phyloP scores from a whole-genome alignment of 2,329 filamentous ascomycete genomes.

The Paecilomyces formosus region DNA sequence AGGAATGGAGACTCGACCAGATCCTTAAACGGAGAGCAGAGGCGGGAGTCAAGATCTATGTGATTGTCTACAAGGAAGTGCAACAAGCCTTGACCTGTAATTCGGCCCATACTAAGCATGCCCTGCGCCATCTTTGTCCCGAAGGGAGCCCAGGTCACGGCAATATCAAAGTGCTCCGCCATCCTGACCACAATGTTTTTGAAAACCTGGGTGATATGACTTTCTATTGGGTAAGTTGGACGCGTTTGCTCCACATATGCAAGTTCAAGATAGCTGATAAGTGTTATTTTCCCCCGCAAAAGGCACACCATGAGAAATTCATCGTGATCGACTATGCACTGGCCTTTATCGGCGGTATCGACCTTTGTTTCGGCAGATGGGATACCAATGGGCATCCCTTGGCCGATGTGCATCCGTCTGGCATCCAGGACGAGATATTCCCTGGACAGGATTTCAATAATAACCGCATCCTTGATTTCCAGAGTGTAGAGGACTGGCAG shows the following conservation, averaged over 20 bases:
- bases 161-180: slow-evolving; percentile 82
- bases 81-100: slow-evolving; percentile 81
- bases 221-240: slow-evolving; percentile 64
- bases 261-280: background rate
- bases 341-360: slow-evolving; percentile 89
- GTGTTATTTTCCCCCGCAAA: slow-evolving; percentile 17
- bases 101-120: slow-evolving; percentile 85
- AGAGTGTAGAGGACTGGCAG: slow-evolving; percentile 86
- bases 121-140: slow-evolving; percentile 69
- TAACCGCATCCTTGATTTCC: slow-evolving; percentile 91
- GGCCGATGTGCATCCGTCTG: slow-evolving; percentile 79
- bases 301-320: slow-evolving; percentile 94
- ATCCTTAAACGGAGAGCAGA: slow-evolving; percentile 83
- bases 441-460: slow-evolving; percentile 98
- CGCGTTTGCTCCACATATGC: background rate
- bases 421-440: slow-evolving; percentile 76
- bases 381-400: slow-evolving; percentile 79
- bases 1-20: slow-evolving; percentile 81
- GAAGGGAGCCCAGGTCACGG: slow-evolving; percentile 73
- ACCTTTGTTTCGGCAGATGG: slow-evolving; percentile 94
- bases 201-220: slow-evolving; percentile 95
- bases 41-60: slow-evolving; percentile 86
- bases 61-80: slow-evolving; percentile 62
- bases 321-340: slow-evolving; percentile 86
- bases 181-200: slow-evolving; percentile 91